A percentile compares a stretch with the other conserved stretches of the same genome.
Conservation (phyloP, 345 rosid species). For the Durio zibethinus region DNA sequence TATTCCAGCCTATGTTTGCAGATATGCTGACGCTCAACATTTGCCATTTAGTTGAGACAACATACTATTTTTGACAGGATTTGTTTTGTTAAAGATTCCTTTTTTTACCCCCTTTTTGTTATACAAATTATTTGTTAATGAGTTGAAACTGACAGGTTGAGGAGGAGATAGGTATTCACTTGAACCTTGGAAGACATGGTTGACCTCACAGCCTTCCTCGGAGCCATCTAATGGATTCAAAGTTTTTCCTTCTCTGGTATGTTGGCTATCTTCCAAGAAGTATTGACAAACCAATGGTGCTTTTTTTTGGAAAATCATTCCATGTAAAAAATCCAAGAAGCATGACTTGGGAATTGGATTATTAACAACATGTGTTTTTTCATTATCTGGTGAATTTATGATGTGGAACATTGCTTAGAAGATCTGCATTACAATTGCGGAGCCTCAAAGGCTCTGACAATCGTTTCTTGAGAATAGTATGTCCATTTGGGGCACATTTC, state of each 20-base stretch:
- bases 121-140: not conserved
- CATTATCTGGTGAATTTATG: not conserved
- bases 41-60: slow-evolving; percentile 1
- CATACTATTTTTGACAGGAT: not conserved
- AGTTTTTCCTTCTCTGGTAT: slow-evolving; percentile 77
- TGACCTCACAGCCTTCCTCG: slow-evolving; percentile 82
- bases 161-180: slow-evolving; percentile 79
- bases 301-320: not conserved
- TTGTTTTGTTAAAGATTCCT: not conserved
- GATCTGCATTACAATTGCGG: not conserved
- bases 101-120: not conserved
- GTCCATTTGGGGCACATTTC: not conserved
- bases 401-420: not conserved
- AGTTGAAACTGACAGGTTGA: slow-evolving; percentile 51
- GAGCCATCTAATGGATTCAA: slow-evolving; percentile 64
- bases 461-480: not conserved
- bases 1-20: not conserved
- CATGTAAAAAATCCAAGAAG: not conserved
- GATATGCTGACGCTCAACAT: not conserved
- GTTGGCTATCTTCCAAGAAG: slow-evolving; percentile 10
- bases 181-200: slow-evolving; percentile 70
- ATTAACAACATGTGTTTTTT: not conserved
- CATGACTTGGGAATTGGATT: not conserved
- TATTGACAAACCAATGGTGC: not conserved
- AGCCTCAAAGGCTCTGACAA: not conserved